Conservation (phyloP, 2,329 filamentous ascomycete genomes). For the Calonectria honghensis region DNA sequence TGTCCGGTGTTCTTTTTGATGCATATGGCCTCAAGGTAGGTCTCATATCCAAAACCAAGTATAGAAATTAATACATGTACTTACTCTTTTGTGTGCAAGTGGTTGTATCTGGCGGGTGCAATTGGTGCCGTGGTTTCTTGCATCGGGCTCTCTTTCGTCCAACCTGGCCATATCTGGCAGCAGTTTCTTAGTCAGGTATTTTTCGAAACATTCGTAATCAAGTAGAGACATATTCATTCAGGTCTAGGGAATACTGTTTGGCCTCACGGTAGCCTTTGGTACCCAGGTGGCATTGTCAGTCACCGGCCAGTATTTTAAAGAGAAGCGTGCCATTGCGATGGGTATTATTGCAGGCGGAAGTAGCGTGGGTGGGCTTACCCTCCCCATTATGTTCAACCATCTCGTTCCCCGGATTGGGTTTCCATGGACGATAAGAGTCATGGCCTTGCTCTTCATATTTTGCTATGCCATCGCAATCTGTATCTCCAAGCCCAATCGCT, state of each 20-base stretch:
- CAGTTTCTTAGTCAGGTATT: constrained; percentile 19
- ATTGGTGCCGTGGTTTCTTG: constrained; percentile 4
- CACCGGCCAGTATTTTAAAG: constrained; percentile 24
- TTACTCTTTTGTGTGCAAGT: background rate
- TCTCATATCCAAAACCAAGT: background rate
- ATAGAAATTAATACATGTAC: background rate
- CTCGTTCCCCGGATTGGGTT: constrained; percentile 8
- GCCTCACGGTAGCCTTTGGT: constrained; percentile 24
- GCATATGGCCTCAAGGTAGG: constrained; percentile 11
- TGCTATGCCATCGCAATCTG: background rate
- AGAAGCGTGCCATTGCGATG: constrained; percentile 30
- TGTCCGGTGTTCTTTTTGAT: background rate
- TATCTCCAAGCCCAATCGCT: constrained; percentile 10
- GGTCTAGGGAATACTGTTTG: constrained; percentile 9
- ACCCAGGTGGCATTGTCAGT: constrained; percentile 21
- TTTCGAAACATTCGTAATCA: no score
- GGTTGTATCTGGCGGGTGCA: constrained; percentile 4
- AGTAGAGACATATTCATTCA: background rate
- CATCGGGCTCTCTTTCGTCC: constrained; percentile 7
- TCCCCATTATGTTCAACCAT: constrained; percentile 26
- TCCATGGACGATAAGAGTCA: constrained; percentile 9
- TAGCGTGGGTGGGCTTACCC: constrained; percentile 1
- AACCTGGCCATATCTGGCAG: constrained; percentile 9
- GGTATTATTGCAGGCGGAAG: constrained; percentile 30
- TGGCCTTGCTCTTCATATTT: background rate